These are phyloP conservation scores for Gynandropsis gynandra DNA, from an alignment of 345 rosid genomes.

Conservation along the genomic window DNA sequence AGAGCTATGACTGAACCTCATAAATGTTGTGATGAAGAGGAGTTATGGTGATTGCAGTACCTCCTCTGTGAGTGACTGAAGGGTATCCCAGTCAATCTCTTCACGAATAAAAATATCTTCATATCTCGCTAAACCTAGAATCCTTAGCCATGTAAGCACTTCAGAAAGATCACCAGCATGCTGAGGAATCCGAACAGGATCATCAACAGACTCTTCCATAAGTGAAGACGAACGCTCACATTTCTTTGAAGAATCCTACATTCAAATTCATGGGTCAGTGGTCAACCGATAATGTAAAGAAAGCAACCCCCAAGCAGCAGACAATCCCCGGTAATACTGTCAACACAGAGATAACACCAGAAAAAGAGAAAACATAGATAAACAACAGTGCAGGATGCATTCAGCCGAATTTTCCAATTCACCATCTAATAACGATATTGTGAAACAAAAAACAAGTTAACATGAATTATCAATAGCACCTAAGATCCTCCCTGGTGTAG, in stretches of 20 bases:
- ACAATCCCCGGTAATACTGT: too few relatives aligned
- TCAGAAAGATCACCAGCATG: conserved; percentile 48
- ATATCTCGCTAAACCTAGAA: conserved; percentile 58
- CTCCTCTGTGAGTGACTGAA: conserved; percentile 81
- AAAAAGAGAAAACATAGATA: not conserved
- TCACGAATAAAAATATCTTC: conserved; percentile 62
- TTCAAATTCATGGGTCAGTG: conserved; percentile 1
- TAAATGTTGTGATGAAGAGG: not conserved
- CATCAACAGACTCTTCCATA: conserved; percentile 28
- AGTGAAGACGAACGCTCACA: conserved; percentile 18
- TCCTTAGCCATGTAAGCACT: conserved; percentile 54
- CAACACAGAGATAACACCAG: not conserved
- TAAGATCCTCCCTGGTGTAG: too few relatives aligned
- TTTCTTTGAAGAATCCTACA: conserved; percentile 33
- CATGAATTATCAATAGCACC: too few relatives aligned
- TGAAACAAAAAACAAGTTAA: too few relatives aligned
- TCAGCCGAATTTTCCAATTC: too few relatives aligned
- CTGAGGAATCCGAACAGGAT: conserved; percentile 31
- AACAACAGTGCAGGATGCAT: too few relatives aligned
- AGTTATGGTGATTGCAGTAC: conserved; percentile 23
- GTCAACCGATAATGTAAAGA: conserved; percentile 5
- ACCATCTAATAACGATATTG: too few relatives aligned
- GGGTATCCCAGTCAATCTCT: conserved; percentile 88
- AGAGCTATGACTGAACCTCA: not conserved
- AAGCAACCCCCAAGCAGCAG: not conserved